These are phyloP conservation scores for Rhizoclosmatium globosum DNA, from an alignment of 192 early-diverging fungal species.

Conservation along the genomic window DNA sequence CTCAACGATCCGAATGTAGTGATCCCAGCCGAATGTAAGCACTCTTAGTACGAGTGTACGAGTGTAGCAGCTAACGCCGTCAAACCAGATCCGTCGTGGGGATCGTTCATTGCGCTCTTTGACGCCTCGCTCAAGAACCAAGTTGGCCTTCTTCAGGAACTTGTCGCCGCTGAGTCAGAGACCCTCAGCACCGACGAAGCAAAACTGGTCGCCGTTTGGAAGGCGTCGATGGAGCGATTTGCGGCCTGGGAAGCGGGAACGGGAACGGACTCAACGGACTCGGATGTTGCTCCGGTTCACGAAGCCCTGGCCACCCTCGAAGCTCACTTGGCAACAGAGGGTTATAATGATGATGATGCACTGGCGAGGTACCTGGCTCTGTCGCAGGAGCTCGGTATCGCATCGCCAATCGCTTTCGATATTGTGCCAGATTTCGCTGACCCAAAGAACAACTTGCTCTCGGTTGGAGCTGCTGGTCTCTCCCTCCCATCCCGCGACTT, in stretches of 20 bases:
- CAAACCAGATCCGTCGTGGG: not conserved
- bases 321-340: not conserved
- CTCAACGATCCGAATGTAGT: slow-evolving; percentile 12
- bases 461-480: not conserved
- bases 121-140: slow-evolving; percentile 25
- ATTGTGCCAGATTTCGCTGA: not conserved
- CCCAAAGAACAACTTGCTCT: not conserved
- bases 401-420: not conserved
- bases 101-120: slow-evolving; percentile 11
- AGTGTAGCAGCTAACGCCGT: too few relatives aligned
- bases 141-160: slow-evolving; percentile 3
- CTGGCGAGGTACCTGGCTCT: slow-evolving; percentile 7
- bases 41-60: too few relatives aligned
- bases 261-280: not conserved
- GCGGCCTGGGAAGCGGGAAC: not conserved
- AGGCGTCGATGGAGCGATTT: slow-evolving; percentile 21
- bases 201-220: slow-evolving; percentile 19
- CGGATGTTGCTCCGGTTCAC: not conserved
- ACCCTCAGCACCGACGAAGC: slow-evolving; percentile 5
- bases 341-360: not conserved
- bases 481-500: slow-evolving; percentile 23
- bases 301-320: not conserved
- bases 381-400: not conserved
- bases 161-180: not conserved
- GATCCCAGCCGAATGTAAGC: slow-evolving; percentile 13